Percentiles rank a stretch among this genome's conserved stretches.
These are phyloP conservation scores for Spathaspora gorwiae DNA, from an alignment of 805 yeast genomes.

Conservation along the genomic window DNA sequence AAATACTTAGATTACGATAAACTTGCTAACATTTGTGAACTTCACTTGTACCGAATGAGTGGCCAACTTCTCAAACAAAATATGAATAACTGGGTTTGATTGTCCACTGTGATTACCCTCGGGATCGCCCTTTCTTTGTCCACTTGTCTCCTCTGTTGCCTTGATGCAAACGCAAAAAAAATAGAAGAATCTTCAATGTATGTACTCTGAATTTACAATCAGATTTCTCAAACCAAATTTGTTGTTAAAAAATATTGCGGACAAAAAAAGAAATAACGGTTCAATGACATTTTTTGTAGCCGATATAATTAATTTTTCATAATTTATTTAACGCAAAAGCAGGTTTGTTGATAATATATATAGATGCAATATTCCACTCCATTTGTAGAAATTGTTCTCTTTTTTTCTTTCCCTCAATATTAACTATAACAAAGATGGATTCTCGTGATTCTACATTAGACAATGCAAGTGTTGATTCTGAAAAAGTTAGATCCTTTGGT, in stretches of 20 bases:
- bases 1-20: background rate
- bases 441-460: slow-evolving; percentile 6
- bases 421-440: background rate
- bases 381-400: background rate
- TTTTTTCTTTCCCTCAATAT: background rate
- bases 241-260: background rate
- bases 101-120: too few species aligned
- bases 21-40: too few species aligned
- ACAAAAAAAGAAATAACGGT: background rate
- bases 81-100: too few species aligned
- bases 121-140: too few species aligned
- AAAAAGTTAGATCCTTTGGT: slow-evolving; percentile 6
- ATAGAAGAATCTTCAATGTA: too few species aligned
- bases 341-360: background rate
- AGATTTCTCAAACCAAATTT: background rate
- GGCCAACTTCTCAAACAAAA: too few species aligned
- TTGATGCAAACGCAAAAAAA: too few species aligned
- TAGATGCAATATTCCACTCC: background rate
- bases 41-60: too few species aligned
- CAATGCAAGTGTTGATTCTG: slow-evolving; percentile 8
- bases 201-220: background rate
- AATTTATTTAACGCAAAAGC: background rate
- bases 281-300: background rate
- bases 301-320: background rate
- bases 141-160: too few species aligned